These are phyloP conservation scores for Wakefieldia striispora DNA, from an alignment of 768 basidiomycete species.

Conservation along the genomic window DNA sequence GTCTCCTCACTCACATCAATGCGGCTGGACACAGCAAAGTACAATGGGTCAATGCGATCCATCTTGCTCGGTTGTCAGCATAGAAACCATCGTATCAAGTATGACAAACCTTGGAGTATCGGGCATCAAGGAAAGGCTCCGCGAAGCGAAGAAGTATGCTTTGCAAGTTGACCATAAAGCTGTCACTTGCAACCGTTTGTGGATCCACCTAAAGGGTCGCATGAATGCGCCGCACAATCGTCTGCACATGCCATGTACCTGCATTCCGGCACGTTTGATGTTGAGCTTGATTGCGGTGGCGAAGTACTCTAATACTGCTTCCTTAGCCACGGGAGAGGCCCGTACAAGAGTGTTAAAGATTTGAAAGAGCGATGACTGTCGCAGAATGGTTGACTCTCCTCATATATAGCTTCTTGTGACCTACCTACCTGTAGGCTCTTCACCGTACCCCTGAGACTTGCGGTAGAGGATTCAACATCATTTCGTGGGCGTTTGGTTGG, in stretches of 20 bases:
- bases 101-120: conserved; percentile 71
- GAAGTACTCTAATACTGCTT: conserved; percentile 83
- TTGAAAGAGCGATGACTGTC: conserved; percentile 70
- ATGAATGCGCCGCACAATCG: neutral
- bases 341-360: conserved; percentile 89
- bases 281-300: conserved; percentile 74
- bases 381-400: neutral
- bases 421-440: conserved; percentile 73
- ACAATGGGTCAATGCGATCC: conserved; percentile 85
- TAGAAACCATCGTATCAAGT: neutral
- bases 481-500: conserved; percentile 68
- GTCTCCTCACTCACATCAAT: conserved; percentile 87
- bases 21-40: conserved; percentile 68
- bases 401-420: neutral
- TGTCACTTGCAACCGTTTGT: conserved; percentile 82
- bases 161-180: conserved; percentile 91
- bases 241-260: conserved; percentile 41
- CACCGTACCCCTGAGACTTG: conserved; percentile 83
- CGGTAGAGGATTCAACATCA: conserved; percentile 80
- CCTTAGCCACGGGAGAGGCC: conserved; percentile 71
- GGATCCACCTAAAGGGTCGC: conserved; percentile 64
- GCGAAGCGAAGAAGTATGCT: conserved; percentile 80
- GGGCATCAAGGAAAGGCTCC: conserved; percentile 93
- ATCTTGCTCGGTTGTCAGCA: conserved; percentile 49
- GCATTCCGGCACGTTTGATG: conserved; percentile 85